Evolutionary conservation across 1,139 yeast species (phyloP).

Genomic region (Lodderomyces pseudojiufengensis): DNA sequence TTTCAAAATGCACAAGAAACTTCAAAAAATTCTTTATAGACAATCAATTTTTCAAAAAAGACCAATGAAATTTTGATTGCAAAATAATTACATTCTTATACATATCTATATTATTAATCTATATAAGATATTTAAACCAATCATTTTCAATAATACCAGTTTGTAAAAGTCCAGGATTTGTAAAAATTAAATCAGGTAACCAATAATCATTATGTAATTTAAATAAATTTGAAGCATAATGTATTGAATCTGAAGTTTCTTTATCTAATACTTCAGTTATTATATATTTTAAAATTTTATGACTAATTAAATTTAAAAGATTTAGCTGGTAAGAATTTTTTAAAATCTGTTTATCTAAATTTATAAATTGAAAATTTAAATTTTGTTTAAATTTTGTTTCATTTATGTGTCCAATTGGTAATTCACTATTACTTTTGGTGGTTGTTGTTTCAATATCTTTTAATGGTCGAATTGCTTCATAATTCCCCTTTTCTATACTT

Average conservation of each 20-base stretch:
- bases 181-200: slow-evolving; percentile 40
- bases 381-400: slow-evolving; percentile 24
- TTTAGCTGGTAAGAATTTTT: slow-evolving; percentile 8
- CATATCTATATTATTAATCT: slow-evolving; percentile 4
- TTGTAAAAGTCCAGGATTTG: slow-evolving; percentile 42
- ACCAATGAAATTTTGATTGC: no score
- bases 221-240: slow-evolving; percentile 26
- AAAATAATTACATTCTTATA: background rate
- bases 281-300: slow-evolving; percentile 32
- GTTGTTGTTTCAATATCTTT: slow-evolving; percentile 1
- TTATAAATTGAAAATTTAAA: no score
- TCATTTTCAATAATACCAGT: slow-evolving; percentile 30
- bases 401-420: slow-evolving; percentile 40
- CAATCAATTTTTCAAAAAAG: background rate
- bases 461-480: slow-evolving; percentile 38
- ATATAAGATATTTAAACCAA: slow-evolving; percentile 42
- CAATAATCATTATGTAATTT: slow-evolving; percentile 38
- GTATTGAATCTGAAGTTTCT: slow-evolving; percentile 15
- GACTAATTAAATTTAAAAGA: slow-evolving; percentile 28
- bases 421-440: slow-evolving; percentile 14
- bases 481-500: slow-evolving; percentile 42
- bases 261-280: slow-evolving; percentile 27
- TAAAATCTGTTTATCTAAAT: no score
- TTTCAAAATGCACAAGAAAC: no score
- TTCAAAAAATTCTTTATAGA: background rate